Conservation (phyloP, 305 asterid genomes). For the Fraxinus dipetala region DNA sequence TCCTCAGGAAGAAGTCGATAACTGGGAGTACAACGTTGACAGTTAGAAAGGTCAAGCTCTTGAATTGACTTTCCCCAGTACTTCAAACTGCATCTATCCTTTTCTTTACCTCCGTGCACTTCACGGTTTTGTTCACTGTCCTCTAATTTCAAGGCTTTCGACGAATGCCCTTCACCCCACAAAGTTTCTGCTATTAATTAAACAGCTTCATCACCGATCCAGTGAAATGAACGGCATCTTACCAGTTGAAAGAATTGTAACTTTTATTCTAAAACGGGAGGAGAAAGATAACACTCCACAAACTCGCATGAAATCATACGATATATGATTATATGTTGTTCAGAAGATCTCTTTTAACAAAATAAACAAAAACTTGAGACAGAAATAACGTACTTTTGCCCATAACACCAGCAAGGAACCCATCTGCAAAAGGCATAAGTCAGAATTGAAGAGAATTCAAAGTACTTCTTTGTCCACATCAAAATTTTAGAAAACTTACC, state of each 20-base stretch:
- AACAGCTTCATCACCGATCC: slow-evolving; percentile 25
- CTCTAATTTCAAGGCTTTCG: slow-evolving; percentile 57
- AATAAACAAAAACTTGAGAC: slow-evolving; percentile 8
- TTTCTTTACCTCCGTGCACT: slow-evolving; percentile 72
- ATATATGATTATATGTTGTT: no score
- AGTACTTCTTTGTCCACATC: slow-evolving; percentile 14
- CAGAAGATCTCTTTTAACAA: slow-evolving; percentile 2
- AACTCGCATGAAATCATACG: background rate
- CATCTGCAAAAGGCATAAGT: slow-evolving; percentile 63
- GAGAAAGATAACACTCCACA: background rate
- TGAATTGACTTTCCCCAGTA: slow-evolving; percentile 95
- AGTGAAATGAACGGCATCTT: background rate
- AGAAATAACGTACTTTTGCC: slow-evolving; percentile 72
- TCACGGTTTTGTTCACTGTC: slow-evolving; percentile 79
- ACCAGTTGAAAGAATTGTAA: background rate
- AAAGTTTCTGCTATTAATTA: slow-evolving; percentile 57
- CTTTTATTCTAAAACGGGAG: background rate
- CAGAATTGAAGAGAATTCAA: slow-evolving; percentile 23
- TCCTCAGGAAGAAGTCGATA: slow-evolving; percentile 97
- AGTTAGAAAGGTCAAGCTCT: slow-evolving; percentile 90
- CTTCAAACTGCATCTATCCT: slow-evolving; percentile 69
- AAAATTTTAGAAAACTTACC: slow-evolving; percentile 44
- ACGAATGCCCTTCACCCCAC: slow-evolving; percentile 79
- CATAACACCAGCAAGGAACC: slow-evolving; percentile 91
- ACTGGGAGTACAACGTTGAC: slow-evolving; percentile 89